Evolutionary conservation across 1,139 yeast genomes (phyloP).

Genomic region (Debaryomyces fabryi): DNA sequence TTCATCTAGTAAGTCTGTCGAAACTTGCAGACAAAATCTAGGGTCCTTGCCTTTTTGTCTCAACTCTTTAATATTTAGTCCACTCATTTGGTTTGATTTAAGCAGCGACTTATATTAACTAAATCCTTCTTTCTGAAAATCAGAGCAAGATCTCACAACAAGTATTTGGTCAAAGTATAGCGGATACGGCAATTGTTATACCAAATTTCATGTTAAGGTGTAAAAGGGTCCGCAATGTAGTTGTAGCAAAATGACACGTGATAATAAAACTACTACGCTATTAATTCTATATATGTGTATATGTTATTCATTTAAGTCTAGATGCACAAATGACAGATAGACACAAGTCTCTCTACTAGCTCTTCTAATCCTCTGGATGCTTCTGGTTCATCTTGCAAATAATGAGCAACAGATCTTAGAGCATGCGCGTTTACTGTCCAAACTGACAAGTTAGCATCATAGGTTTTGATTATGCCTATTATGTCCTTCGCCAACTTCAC

Average conservation of each 20-base stretch:
- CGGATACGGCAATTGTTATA: not conserved
- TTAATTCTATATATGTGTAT: constrained; percentile 5
- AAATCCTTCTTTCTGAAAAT: not conserved
- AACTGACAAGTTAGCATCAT: constrained; percentile 33
- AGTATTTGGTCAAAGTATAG: not conserved
- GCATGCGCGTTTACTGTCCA: constrained; percentile 43
- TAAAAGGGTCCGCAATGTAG: not conserved
- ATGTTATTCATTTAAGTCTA: not conserved
- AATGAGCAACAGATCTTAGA: constrained; percentile 33
- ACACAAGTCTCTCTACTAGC: constrained; percentile 30
- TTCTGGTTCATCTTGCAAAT: constrained; percentile 30
- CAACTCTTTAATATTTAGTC: constrained; percentile 12
- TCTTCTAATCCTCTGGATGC: constrained; percentile 29
- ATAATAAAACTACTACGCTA: constrained; percentile 6
- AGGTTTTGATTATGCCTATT: constrained; percentile 41
- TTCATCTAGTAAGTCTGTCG: constrained; percentile 18
- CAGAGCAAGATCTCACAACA: not conserved
- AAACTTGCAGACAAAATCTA: constrained; percentile 24
- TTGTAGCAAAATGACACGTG: not conserved
- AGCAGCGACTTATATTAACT: not conserved
- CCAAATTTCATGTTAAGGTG: not conserved
- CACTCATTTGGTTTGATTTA: not conserved
- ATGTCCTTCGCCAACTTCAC: constrained; percentile 38
- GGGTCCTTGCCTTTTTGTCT: constrained; percentile 23
- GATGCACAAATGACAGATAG: constrained; percentile 26